A percentile compares a stretch with the other conserved stretches of the same genome.
Evolutionary conservation across 1,139 yeast species (phyloP).

Genomic region (Taphrina flavorubra): DNA sequence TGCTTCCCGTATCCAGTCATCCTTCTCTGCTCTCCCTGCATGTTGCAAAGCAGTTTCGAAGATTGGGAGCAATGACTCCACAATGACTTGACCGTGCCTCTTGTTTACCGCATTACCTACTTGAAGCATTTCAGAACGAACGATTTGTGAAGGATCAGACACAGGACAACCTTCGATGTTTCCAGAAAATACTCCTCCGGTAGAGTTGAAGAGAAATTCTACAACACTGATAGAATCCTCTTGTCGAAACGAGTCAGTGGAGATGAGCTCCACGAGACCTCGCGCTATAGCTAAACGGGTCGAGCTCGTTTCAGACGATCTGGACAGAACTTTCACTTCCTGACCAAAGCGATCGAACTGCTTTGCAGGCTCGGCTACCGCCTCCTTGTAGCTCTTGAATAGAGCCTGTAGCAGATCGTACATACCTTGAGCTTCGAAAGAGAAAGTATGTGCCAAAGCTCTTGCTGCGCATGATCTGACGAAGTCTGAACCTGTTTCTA

Average conservation of each 20-base stretch:
- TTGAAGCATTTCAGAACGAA: slow-evolving; percentile 81
- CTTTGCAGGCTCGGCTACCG: slow-evolving; percentile 23
- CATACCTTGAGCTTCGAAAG: slow-evolving; percentile 78
- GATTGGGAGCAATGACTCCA: slow-evolving; percentile 75
- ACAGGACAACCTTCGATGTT: slow-evolving; percentile 60
- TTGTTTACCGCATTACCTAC: slow-evolving; percentile 82
- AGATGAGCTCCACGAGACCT: slow-evolving; percentile 65
- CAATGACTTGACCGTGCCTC: slow-evolving; percentile 65
- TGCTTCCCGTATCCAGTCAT: slow-evolving; percentile 74
- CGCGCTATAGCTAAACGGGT: slow-evolving; percentile 56
- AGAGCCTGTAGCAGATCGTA: slow-evolving; percentile 60
- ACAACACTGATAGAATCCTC: slow-evolving; percentile 31
- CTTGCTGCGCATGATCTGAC: slow-evolving; percentile 63
- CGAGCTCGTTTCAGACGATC: not conserved
- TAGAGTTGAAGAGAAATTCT: slow-evolving; percentile 55
- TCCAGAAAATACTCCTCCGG: slow-evolving; percentile 50
- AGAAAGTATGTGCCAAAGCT: slow-evolving; percentile 77
- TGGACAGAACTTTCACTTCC: not conserved
- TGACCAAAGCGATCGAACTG: slow-evolving; percentile 34
- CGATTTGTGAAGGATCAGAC: slow-evolving; percentile 74
- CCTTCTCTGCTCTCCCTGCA: slow-evolving; percentile 55
- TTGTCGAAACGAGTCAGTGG: slow-evolving; percentile 50
- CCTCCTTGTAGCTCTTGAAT: slow-evolving; percentile 53
- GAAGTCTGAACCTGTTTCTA: slow-evolving; percentile 62
- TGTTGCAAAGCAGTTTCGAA: slow-evolving; percentile 65